phyloP scores from a whole-genome alignment of 164 flowering plant genomes.

The Liquidambar formosana region DNA sequence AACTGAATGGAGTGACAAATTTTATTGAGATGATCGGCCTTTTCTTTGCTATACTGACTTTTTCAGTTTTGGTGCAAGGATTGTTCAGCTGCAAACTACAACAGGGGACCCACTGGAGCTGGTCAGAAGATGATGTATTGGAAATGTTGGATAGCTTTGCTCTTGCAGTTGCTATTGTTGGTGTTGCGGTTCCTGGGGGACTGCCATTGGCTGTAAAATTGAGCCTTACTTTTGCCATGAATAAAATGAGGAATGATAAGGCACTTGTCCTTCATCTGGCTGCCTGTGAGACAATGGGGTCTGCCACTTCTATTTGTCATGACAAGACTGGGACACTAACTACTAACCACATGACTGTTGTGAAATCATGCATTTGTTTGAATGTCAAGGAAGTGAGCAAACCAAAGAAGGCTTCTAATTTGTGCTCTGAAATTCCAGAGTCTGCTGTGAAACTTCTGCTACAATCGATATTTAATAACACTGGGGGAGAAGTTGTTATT shows the following conservation, averaged over 20 bases:
- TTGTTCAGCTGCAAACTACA: constrained; percentile 58
- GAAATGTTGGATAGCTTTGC: constrained; percentile 88
- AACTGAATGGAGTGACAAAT: constrained; percentile 94
- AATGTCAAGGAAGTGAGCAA: constrained; percentile 45
- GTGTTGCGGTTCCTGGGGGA: constrained; percentile 98
- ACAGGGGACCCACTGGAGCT: constrained; percentile 67
- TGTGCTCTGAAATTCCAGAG: constrained; percentile 56
- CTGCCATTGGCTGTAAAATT: constrained; percentile 91
- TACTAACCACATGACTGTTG: constrained; percentile 93
- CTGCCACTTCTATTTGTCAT: constrained; percentile 88
- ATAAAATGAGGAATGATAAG: constrained; percentile 97
- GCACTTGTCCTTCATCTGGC: constrained; percentile 92
- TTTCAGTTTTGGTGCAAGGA: constrained; percentile 84
- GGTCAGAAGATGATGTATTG: constrained; percentile 82
- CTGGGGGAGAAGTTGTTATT: constrained; percentile 85
- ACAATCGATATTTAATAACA: constrained; percentile 86
- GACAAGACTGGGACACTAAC: constrained; percentile 98
- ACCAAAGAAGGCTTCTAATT: constrained; percentile 24
- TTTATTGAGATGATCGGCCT: constrained; percentile 90
- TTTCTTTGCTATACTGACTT: constrained; percentile 88
- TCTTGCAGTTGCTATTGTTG: constrained; percentile 93
- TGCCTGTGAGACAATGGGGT: constrained; percentile 99
- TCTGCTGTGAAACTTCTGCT: constrained; percentile 48
- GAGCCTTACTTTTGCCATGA: constrained; percentile 99
- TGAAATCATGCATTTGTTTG: constrained; percentile 78